A percentile compares a stretch with the other conserved stretches of the same genome.
Evolutionary conservation across 331 rosid species (phyloP).

Genomic region (Erythrophleum ivorense): DNA sequence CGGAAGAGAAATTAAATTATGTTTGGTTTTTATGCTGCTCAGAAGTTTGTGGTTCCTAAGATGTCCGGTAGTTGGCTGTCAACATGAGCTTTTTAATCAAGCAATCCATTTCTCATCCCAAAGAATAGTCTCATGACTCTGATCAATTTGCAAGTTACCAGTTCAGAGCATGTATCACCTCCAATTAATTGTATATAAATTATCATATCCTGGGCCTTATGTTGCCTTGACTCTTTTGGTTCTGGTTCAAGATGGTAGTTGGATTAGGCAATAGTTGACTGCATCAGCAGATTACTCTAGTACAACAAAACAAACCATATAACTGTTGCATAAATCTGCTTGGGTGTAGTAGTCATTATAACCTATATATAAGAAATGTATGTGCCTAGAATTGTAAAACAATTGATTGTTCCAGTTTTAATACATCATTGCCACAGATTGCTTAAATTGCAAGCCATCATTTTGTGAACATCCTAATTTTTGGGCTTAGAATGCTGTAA

Average conservation of each 20-base stretch:
- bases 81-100: conserved; percentile 19
- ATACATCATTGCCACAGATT: neutral
- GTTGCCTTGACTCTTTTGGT: conserved; percentile 22
- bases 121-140: conserved; percentile 11
- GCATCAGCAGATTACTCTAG: conserved; percentile 15
- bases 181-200: neutral
- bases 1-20: conserved; percentile 3
- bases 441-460: conserved; percentile 19
- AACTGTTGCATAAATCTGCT: neutral
- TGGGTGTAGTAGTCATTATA: neutral
- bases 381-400: neutral
- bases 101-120: conserved; percentile 8
- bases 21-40: conserved; percentile 22
- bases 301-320: conserved; percentile 13
- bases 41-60: conserved; percentile 24
- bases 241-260: conserved; percentile 24
- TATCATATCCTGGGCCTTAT: conserved; percentile 15
- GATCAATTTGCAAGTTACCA: conserved; percentile 10
- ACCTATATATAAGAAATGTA: neutral
- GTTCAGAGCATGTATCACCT: neutral
- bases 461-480: neutral
- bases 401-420: conserved; percentile 5
- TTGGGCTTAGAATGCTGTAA: conserved; percentile 5
- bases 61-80: neutral
- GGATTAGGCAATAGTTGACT: conserved; percentile 18